These are phyloP conservation scores for Fraxinus paxiana DNA, from an alignment of 305 asterid species.

Conservation along the genomic window DNA sequence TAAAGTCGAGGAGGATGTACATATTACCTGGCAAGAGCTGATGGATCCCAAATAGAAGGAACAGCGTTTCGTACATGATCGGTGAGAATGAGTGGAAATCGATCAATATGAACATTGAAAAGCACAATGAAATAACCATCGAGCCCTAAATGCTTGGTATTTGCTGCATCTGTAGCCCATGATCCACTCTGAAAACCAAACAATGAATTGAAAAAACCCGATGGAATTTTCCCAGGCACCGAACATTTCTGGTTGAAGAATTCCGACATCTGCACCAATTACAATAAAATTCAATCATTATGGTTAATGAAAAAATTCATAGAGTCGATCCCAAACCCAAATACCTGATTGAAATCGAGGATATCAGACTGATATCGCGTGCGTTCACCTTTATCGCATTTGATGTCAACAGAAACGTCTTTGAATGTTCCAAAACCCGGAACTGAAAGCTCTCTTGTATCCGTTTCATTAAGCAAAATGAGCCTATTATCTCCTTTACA, in stretches of 20 bases:
- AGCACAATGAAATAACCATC: conserved; percentile 72
- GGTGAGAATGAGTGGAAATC: conserved; percentile 61
- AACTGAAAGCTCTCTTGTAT: conserved; percentile 39
- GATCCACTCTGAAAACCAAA: conserved; percentile 79
- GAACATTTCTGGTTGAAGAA: conserved; percentile 62
- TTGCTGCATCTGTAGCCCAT: conserved; percentile 71
- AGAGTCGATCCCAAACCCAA: neutral
- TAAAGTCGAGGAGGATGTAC: neutral
- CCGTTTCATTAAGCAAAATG: conserved; percentile 50
- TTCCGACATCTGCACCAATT: conserved; percentile 66
- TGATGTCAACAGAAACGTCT: conserved; percentile 57
- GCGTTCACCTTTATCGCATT: conserved; percentile 88
- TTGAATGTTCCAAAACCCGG: conserved; percentile 67
- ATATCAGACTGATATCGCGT: conserved; percentile 77
- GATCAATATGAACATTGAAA: conserved; percentile 54
- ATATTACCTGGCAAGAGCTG: conserved; percentile 75
- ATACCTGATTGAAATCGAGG: conserved; percentile 71
- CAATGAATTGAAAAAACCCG: conserved; percentile 76
- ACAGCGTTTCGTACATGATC: conserved; percentile 62
- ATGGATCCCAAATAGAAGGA: conserved; percentile 89
- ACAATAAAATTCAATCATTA: neutral
- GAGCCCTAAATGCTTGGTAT: conserved; percentile 52
- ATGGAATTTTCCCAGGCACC: conserved; percentile 75
- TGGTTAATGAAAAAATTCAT: neutral
- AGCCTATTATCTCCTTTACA: conserved; percentile 70